A percentile compares a stretch with the other conserved stretches of the same genome.
Conservation (phyloP, 768 basidiomycete genomes). For the Gloeopeniophorella convolvens region DNA sequence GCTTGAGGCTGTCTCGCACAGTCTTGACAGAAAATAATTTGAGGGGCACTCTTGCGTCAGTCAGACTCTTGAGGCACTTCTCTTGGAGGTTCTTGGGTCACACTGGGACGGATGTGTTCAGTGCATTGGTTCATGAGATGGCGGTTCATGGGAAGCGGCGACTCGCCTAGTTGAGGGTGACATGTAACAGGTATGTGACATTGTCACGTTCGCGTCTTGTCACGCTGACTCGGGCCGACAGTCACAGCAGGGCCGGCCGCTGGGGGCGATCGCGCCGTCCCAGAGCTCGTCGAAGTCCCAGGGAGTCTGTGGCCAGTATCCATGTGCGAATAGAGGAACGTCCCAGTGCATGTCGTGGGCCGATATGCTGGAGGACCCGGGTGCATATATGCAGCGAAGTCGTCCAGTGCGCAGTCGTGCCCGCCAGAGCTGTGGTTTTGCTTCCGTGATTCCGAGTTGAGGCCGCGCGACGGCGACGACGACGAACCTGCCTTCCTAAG, state of each 20-base stretch:
- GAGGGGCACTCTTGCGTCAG: neutral
- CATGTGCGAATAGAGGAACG: too few relatives aligned
- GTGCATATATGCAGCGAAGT: too few relatives aligned
- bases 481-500: too few relatives aligned
- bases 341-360: too few relatives aligned
- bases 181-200: slow-evolving; percentile 2
- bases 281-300: too few relatives aligned
- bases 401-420: too few relatives aligned
- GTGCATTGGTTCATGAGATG: slow-evolving; percentile 1
- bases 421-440: too few relatives aligned
- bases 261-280: neutral
- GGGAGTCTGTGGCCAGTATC: too few relatives aligned
- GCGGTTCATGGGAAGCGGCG: neutral
- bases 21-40: neutral
- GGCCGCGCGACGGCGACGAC: too few relatives aligned
- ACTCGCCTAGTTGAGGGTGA: neutral
- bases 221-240: neutral
- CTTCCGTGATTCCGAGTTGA: too few relatives aligned
- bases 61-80: slow-evolving; percentile 9
- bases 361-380: too few relatives aligned
- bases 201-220: neutral
- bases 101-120: slow-evolving; percentile 4
- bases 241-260: too few relatives aligned
- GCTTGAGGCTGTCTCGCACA: neutral
- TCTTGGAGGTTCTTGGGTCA: slow-evolving; percentile 7